Base-by-base conservation (phyloP, 1,139 yeast genomes). In the Lodderomyces orthopsilosis region DNA sequence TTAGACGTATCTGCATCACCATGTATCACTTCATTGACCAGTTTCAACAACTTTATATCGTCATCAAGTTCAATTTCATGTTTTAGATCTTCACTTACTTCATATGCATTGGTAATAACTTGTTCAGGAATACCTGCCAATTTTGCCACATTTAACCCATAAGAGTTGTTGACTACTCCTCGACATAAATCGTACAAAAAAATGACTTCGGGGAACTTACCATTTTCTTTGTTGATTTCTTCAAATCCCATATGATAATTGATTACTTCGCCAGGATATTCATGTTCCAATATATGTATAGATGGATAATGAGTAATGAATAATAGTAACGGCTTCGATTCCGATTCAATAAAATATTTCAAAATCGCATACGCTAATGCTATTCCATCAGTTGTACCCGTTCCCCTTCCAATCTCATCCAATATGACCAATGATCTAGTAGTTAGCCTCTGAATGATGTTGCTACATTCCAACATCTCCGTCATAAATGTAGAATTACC, bases 251-350 rank as follows among this genome's bases (percentile, higher is more conserved):
- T 85, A 58, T 87, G 94, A 57, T 70, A 83, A 55, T 83, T 85
- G 13, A 69, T 67, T 6, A 85, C 79, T 3, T 61, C 52, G 0
- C 57, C 58, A 1, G 68, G 63, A 49, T 66, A 72, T 38, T 61
- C 58, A 30, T 65, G 51, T 36, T 76, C 81, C 40, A 87, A 68
- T 5, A 70, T 66, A 45, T 82, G 78, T 24, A 90, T 66, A 15
- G 81, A 75, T n/a, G 94, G 93, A 59, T 83, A 91, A 63, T 91
- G 97, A 0, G 98, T 91, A 22, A 91, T 88, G 62, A 90, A 91
- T 18, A 91, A 61, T 0, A 86, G 75, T 37, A 86, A 63, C 0
- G 93, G 84, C 35, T 73, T 55, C 5, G 63, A 66, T 0, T 65
- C 54, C 15, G 59, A 58, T 24, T 68, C 69, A 3, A 83, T 64